phyloP scores from a whole-genome alignment of 108 stramenopile genomes.

The Pseudonitzschia multistriata region DNA sequence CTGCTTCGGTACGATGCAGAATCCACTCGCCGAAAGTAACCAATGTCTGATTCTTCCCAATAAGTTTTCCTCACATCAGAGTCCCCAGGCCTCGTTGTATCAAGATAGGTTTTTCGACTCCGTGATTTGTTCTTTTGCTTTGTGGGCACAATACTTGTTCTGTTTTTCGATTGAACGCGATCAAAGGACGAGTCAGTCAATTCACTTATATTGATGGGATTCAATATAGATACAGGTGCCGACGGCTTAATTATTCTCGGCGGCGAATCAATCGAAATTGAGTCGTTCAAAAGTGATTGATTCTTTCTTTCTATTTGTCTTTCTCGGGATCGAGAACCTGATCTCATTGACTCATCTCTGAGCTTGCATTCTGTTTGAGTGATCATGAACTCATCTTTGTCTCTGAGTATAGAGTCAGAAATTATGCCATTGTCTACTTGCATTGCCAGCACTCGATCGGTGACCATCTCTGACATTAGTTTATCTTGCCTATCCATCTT shows the following conservation, averaged over 20 bases:
- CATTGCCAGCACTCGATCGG: conserved; percentile 5
- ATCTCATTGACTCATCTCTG: neutral
- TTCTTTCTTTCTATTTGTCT: neutral
- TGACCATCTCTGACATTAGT: conserved; percentile 8
- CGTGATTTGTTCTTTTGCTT: neutral
- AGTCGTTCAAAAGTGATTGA: neutral
- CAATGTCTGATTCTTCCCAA: neutral
- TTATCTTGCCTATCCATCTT: neutral
- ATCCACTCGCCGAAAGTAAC: neutral
- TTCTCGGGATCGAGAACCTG: neutral
- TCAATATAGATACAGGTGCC: neutral
- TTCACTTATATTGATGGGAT: neutral
- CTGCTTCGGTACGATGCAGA: neutral
- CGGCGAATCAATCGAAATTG: neutral
- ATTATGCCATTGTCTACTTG: neutral
- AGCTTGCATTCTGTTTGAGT: neutral
- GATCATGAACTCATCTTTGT: neutral
- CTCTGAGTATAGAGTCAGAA: neutral
- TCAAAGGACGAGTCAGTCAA: neutral
- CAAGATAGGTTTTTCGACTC: neutral
- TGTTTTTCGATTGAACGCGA: neutral
- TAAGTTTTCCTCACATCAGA: neutral
- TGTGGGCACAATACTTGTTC: neutral
- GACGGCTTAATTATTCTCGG: neutral
- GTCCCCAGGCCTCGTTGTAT: neutral